Conservation (phyloP, 352 stramenopile genomes). For the Phytophthora pini region DNA sequence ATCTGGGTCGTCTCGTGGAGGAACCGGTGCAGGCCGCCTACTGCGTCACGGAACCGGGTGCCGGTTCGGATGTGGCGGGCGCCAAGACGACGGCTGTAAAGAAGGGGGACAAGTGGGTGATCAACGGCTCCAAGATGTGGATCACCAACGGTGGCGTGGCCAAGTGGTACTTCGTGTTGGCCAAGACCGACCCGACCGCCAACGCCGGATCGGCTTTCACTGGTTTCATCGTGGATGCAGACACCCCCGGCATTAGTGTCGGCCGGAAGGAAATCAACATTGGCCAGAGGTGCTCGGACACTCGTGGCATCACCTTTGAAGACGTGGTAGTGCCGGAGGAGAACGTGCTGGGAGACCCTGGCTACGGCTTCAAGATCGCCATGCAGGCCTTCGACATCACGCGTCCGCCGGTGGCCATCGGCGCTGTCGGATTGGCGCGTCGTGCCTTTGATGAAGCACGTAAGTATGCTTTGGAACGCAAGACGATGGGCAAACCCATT, state of each 20-base stretch:
- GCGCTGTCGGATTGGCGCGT: slow-evolving; percentile 84
- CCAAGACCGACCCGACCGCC: slow-evolving; percentile 86
- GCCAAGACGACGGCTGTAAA: slow-evolving; percentile 93
- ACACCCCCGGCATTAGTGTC: slow-evolving; percentile 86
- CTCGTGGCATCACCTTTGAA: slow-evolving; percentile 91
- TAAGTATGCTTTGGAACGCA: slow-evolving; percentile 87
- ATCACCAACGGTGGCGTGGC: slow-evolving; percentile 94
- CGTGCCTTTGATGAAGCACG: slow-evolving; percentile 90
- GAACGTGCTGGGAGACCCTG: slow-evolving; percentile 87
- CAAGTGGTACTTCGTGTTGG: slow-evolving; percentile 92
- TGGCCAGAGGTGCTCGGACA: slow-evolving; percentile 92
- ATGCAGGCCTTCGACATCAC: slow-evolving; percentile 94
- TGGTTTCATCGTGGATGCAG: slow-evolving; percentile 90
- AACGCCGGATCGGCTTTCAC: slow-evolving; percentile 88
- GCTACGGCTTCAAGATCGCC: slow-evolving; percentile 93
- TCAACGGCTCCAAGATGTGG: slow-evolving; percentile 95
- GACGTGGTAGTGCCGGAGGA: slow-evolving; percentile 88
- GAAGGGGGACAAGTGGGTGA: slow-evolving; percentile 93
- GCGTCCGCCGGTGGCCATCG: slow-evolving; percentile 86
- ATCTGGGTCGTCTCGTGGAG: slow-evolving; percentile 84
- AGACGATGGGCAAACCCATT: slow-evolving; percentile 89
- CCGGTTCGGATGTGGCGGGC: slow-evolving; percentile 88
- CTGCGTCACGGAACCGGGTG: slow-evolving; percentile 91
- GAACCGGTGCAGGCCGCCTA: slow-evolving; percentile 87
- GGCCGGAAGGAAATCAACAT: slow-evolving; percentile 93